Evolutionary conservation across 371 early-diverging fungal genomes (phyloP).

Genomic region (Mucor velutinosus): DNA sequence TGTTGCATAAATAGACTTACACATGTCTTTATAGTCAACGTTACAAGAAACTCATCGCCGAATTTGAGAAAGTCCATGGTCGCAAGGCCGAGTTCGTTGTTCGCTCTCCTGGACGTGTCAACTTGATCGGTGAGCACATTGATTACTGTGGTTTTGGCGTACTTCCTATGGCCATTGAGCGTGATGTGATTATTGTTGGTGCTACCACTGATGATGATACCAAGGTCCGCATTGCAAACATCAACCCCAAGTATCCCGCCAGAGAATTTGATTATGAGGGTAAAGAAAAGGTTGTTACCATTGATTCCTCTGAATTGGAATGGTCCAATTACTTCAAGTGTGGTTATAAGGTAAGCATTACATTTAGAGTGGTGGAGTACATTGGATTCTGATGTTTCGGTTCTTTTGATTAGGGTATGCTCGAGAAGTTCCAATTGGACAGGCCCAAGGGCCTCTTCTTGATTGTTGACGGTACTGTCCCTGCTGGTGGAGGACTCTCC

Average conservation of each 20-base stretch:
- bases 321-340: conserved; percentile 92
- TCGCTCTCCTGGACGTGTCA: conserved; percentile 92
- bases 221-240: conserved; percentile 67
- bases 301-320: conserved; percentile 67
- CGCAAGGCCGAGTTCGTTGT: conserved; percentile 78
- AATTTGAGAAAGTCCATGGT: conserved; percentile 68
- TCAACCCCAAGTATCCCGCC: conserved; percentile 63
- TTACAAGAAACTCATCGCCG: conserved; percentile 53
- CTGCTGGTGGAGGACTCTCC: conserved; percentile 86
- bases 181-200: conserved; percentile 83
- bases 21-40: conserved; percentile 42
- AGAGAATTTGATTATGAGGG: conserved; percentile 63
- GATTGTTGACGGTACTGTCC: conserved; percentile 80
- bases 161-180: conserved; percentile 94
- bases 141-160: conserved; percentile 95
- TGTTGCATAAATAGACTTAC: neutral
- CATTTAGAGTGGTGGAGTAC: neutral
- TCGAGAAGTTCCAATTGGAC: conserved; percentile 59
- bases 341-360: conserved; percentile 70
- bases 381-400: neutral
- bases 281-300: conserved; percentile 60
- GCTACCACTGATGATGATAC: conserved; percentile 51
- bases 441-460: conserved; percentile 70
- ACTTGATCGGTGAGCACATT: conserved; percentile 96
- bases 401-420: conserved; percentile 55